A percentile compares a stretch with the other conserved stretches of the same genome.
These are phyloP conservation scores for Kwoniella mangroviensis DNA, from an alignment of 768 basidiomycete genomes.

Conservation along the genomic window DNA sequence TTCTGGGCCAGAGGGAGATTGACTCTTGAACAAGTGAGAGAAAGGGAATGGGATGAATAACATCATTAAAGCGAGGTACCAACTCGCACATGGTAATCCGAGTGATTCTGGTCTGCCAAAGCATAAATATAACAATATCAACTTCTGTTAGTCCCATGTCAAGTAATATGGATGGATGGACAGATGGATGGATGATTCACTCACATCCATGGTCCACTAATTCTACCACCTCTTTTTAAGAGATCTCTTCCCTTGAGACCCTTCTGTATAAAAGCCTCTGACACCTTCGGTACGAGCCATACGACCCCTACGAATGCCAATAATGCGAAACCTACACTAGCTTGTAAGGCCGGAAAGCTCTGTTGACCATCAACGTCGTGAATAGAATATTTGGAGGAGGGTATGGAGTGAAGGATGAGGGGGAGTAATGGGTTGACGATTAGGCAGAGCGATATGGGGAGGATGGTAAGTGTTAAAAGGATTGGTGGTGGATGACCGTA, in stretches of 20 bases:
- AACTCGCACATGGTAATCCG: constrained; percentile 84
- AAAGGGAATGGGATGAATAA: constrained; percentile 96
- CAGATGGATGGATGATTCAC: constrained; percentile 22
- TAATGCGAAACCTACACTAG: constrained; percentile 79
- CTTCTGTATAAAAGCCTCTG: constrained; percentile 76
- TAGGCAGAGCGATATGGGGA: constrained; percentile 45
- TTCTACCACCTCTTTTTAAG: constrained; percentile 67
- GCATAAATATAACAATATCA: constrained; percentile 4
- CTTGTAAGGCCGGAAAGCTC: constrained; percentile 64
- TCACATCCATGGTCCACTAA: constrained; percentile 45
- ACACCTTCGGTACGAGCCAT: constrained; percentile 80
- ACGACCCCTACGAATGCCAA: constrained; percentile 78
- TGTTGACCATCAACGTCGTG: neutral
- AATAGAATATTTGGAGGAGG: neutral
- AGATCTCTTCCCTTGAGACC: constrained; percentile 85
- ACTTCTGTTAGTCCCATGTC: too few species aligned
- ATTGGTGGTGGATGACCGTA: constrained; percentile 42
- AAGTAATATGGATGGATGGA: neutral
- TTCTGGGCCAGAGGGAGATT: constrained; percentile 35
- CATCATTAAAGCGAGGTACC: constrained; percentile 84
- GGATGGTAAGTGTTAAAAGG: constrained; percentile 35
- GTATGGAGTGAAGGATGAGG: constrained; percentile 26
- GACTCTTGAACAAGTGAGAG: constrained; percentile 62
- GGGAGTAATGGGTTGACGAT: constrained; percentile 54
- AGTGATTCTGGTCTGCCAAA: constrained; percentile 84